phyloP scores from a whole-genome alignment of 2,329 filamentous ascomycete species.

The Apiospora hydei region DNA sequence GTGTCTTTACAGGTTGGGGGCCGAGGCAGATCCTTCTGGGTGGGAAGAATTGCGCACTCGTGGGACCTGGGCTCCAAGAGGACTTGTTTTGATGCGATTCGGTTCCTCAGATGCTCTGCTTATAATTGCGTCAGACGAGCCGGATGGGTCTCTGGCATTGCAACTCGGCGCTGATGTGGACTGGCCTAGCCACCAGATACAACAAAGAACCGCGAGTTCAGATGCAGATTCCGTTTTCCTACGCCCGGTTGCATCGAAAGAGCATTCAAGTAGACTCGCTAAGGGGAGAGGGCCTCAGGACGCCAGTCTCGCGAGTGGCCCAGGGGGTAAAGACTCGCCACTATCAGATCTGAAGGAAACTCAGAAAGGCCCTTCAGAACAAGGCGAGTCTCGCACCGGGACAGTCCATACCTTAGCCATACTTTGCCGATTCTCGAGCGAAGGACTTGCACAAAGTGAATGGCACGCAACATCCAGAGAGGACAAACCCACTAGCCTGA shows the following conservation, averaged over 20 bases:
- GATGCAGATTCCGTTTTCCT: neutral
- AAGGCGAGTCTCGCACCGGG: neutral
- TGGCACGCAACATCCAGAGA: neutral
- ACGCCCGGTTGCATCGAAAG: neutral
- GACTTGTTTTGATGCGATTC: neutral
- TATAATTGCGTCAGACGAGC: neutral
- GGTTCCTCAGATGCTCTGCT: neutral
- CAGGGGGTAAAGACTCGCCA: neutral
- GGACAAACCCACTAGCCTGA: neutral
- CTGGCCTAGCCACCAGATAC: neutral
- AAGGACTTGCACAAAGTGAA: neutral
- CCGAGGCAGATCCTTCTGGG: neutral
- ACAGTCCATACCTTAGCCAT: neutral
- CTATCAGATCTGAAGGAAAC: neutral
- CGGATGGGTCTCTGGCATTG: neutral
- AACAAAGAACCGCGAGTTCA: neutral
- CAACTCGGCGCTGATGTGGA: neutral
- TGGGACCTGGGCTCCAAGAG: neutral
- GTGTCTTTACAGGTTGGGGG: neutral
- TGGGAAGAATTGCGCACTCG: neutral
- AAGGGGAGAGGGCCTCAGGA: neutral
- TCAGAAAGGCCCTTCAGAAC: neutral
- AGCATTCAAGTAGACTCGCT: neutral
- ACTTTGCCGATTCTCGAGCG: neutral
- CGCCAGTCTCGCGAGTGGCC: neutral